Evolutionary conservation across 495 filamentous ascomycete genomes (phyloP).

Genomic region (Penicillium tannophilum): DNA sequence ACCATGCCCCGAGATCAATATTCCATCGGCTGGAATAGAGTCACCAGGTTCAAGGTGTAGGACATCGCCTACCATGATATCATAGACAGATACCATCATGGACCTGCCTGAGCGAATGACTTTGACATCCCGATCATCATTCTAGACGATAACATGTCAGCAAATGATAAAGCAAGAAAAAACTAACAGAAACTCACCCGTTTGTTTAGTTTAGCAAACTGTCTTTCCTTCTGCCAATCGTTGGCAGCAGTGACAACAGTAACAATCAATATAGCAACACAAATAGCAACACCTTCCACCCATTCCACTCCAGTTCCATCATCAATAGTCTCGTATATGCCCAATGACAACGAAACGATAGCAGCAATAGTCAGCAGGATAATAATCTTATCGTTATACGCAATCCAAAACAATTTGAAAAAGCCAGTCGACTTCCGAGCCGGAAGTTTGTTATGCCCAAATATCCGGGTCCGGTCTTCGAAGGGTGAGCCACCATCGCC

Average conservation of each 20-base stretch:
- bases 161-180: neutral
- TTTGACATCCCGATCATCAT: constrained; percentile 78
- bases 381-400: constrained; percentile 84
- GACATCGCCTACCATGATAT: constrained; percentile 73
- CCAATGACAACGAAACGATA: constrained; percentile 69
- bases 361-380: constrained; percentile 75
- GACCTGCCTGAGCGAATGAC: constrained; percentile 76
- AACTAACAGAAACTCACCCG: constrained; percentile 44
- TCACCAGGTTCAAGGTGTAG: constrained; percentile 75
- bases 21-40: constrained; percentile 63
- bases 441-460: constrained; percentile 72
- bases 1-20: constrained; percentile 63
- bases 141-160: constrained; percentile 41
- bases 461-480: constrained; percentile 70
- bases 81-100: constrained; percentile 68
- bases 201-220: constrained; percentile 77
- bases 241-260: constrained; percentile 74
- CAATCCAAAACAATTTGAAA: constrained; percentile 77
- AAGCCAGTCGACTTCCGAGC: constrained; percentile 73
- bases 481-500: constrained; percentile 42
- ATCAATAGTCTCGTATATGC: constrained; percentile 64
- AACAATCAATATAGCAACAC: constrained; percentile 74
- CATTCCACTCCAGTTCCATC: constrained; percentile 63
- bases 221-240: constrained; percentile 77
- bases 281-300: constrained; percentile 80